Evolutionary conservation across 73 alveolate genomes (phyloP).

Genomic region (Paramecium bursaria): DNA sequence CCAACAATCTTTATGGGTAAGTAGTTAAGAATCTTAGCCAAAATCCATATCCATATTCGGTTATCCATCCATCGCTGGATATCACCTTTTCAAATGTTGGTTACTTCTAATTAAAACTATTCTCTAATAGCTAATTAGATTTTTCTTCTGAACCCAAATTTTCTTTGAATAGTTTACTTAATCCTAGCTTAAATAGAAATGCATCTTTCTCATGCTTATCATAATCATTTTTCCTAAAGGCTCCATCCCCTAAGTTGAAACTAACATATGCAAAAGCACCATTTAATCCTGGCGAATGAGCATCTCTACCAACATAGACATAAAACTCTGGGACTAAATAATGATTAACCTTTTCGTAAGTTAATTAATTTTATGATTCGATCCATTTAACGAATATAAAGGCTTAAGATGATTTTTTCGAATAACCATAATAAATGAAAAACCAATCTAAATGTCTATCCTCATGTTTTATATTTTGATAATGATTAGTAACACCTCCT

Average conservation of each 20-base stretch:
- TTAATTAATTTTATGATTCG: slow-evolving; percentile 12
- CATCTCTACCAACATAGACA: slow-evolving; percentile 50
- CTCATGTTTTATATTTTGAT: slow-evolving; percentile 52
- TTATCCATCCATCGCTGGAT: no score
- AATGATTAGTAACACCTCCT: slow-evolving; percentile 48
- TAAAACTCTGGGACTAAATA: slow-evolving; percentile 43
- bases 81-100: no score
- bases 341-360: slow-evolving; percentile 32
- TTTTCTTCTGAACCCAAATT: no score
- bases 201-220: slow-evolving; percentile 36
- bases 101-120: no score
- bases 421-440: slow-evolving; percentile 38
- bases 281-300: slow-evolving; percentile 38
- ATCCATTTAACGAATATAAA: slow-evolving; percentile 16
- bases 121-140: no score
- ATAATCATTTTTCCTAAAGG: slow-evolving; percentile 15
- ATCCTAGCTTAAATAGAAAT: slow-evolving; percentile 14
- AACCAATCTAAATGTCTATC: slow-evolving; percentile 54
- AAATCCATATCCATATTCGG: slow-evolving; percentile 60
- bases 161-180: background rate
- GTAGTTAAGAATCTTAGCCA: slow-evolving; percentile 34
- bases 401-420: background rate
- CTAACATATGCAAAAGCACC: slow-evolving; percentile 29
- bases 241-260: slow-evolving; percentile 44
- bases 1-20: background rate